Percentiles rank a stretch among this genome's conserved stretches.
These are phyloP conservation scores for cucumber (Cucumis sativus) DNA, from an alignment of 306 rosid species.

Conservation along the genomic window Cucumber_9930_V3 NC_026658.2:4399501-4400000, in stretches of 20 bases:
- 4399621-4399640: background rate
- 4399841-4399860: background rate
- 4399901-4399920: background rate
- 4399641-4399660: background rate
- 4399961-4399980: constrained; percentile 67
- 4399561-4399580: constrained; percentile 61
- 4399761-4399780: constrained; percentile 32
- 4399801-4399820: background rate
- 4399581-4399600: constrained; percentile 67
- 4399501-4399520: constrained; percentile 43
- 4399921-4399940: constrained; percentile 47
- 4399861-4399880: background rate
- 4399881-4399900: background rate
- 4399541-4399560: constrained; percentile 44
- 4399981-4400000: constrained; percentile 74
- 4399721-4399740: constrained; percentile 53
- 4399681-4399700: constrained; percentile 11
- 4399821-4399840: background rate
- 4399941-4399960: constrained; percentile 82
- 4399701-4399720: constrained; percentile 22
- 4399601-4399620: constrained; percentile 67
- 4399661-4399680: background rate
- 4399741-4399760: constrained; percentile 71
- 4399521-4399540: constrained; percentile 74
- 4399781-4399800: background rate